Evolutionary conservation across 305 asterid species (phyloP), one percentile per base, ranked within the genome.

Genomic region (Solanum chacoense): DNA sequence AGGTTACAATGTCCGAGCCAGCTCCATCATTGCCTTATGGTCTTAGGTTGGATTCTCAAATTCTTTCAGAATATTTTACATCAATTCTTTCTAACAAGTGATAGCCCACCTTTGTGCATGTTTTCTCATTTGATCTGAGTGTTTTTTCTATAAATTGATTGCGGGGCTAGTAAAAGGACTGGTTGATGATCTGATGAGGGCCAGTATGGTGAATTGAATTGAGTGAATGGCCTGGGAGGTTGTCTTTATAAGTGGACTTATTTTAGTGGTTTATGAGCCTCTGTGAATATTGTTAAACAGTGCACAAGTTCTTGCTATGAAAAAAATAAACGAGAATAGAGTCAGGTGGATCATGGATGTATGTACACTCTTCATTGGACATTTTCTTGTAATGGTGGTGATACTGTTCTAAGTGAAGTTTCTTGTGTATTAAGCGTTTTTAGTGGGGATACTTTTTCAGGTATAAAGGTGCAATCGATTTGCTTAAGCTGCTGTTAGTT

Each of bases 391-490:
- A 28, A 80, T 10, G 67, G 28, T 42, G 85, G 8, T 80, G 85
- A 79, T 79, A 80, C 86, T 18, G 40, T 81, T 81, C 2, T 9
- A 87, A 31, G 83, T 87, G 40, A 50, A 87, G 45, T 84, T 71
- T 87, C 67, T 75, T 34, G 40, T 76, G 38, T 86, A 35, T 88
- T 50, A 83, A 20, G 76, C 11, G 34, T 3, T 84, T 55, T 11
- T 24, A 76, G 74, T 74, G 77, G 75, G 89, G 18, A 92, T 50
- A 85, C 89, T 45, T 91, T 87, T 67, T 65, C 91, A 97, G 99
- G 94, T 95, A 94, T 89, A 83, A n/a, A 72, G 96, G 96, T 4
- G 98, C 99, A 91, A 93, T 95, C 87, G 90, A 92, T 92, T 92
- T 95, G 87, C 96, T 97, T 87, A 94, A 88, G 92, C 93, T 92